Evolutionary conservation across 2,329 filamentous ascomycete species (phyloP).

Genomic region (Fusarium cyanostomum): DNA sequence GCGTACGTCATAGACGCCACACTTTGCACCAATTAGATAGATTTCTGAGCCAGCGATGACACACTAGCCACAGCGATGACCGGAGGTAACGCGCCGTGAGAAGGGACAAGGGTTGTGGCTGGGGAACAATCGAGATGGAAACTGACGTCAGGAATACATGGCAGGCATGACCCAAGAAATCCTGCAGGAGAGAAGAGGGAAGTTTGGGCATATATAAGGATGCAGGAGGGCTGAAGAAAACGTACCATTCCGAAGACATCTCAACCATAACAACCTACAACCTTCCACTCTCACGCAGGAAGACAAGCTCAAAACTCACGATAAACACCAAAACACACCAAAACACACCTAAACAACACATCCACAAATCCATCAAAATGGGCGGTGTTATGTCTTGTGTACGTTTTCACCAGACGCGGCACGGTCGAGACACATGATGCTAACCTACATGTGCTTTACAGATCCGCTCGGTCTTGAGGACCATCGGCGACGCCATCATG

Average conservation of each 20-base stretch:
- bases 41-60: neutral
- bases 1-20: slow-evolving; percentile 16
- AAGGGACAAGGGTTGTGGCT: slow-evolving; percentile 17
- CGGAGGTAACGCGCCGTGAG: neutral
- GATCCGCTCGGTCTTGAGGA: slow-evolving; percentile 68
- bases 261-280: slow-evolving; percentile 5
- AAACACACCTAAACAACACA: slow-evolving; percentile 23
- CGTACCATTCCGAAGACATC: neutral
- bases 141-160: slow-evolving; percentile 30
- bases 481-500: slow-evolving; percentile 74
- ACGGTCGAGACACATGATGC: neutral
- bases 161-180: slow-evolving; percentile 17
- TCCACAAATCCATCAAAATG: slow-evolving; percentile 61
- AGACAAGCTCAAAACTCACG: neutral
- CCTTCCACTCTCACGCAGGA: neutral
- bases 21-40: slow-evolving; percentile 8
- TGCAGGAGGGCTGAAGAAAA: neutral
- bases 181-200: slow-evolving; percentile 2
- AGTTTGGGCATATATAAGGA: slow-evolving; percentile 29
- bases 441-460: slow-evolving; percentile 44
- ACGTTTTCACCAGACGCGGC: slow-evolving; percentile 54
- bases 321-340: slow-evolving; percentile 5
- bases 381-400: slow-evolving; percentile 86
- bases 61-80: slow-evolving; percentile 21
- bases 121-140: slow-evolving; percentile 17